Conservation (phyloP, 352 stramenopile species). For the Globisporangium nodosum region DNA sequence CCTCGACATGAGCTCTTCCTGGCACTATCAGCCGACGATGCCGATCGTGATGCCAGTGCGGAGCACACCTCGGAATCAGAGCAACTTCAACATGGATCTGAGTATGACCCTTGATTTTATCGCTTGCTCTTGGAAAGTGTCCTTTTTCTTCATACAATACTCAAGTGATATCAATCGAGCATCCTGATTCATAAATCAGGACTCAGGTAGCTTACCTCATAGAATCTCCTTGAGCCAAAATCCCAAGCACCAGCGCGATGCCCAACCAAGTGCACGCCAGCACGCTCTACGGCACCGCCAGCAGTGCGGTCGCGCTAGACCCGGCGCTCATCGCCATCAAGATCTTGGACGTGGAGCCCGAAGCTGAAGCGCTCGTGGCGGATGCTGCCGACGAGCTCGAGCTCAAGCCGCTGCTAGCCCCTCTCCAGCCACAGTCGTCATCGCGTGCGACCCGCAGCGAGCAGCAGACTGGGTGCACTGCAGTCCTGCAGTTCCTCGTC, state of each 20-base stretch:
- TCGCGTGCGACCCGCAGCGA: neutral
- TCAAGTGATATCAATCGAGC: neutral
- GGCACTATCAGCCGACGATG: too few relatives aligned
- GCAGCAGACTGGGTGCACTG: neutral
- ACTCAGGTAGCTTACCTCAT: neutral
- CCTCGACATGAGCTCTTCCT: too few relatives aligned
- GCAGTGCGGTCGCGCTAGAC: neutral
- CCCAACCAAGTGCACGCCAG: neutral
- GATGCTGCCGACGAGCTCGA: neutral
- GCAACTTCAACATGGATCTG: too few relatives aligned
- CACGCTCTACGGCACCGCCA: neutral
- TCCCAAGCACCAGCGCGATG: neutral
- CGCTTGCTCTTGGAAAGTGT: too few relatives aligned
- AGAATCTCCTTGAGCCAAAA: neutral
- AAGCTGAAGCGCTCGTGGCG: neutral
- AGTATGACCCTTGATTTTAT: too few relatives aligned
- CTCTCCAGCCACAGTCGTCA: neutral
- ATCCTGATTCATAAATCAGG: neutral
- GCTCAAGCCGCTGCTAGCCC: neutral
- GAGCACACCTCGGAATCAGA: too few relatives aligned
- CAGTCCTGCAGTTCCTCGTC: neutral
- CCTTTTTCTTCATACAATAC: too few relatives aligned
- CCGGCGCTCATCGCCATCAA: conserved; percentile 7
- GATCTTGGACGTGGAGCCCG: conserved; percentile 1
- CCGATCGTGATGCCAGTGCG: too few relatives aligned